phyloP scores from a whole-genome alignment of 2,329 filamentous ascomycete species.

The Ramichloridium luteum region DNA sequence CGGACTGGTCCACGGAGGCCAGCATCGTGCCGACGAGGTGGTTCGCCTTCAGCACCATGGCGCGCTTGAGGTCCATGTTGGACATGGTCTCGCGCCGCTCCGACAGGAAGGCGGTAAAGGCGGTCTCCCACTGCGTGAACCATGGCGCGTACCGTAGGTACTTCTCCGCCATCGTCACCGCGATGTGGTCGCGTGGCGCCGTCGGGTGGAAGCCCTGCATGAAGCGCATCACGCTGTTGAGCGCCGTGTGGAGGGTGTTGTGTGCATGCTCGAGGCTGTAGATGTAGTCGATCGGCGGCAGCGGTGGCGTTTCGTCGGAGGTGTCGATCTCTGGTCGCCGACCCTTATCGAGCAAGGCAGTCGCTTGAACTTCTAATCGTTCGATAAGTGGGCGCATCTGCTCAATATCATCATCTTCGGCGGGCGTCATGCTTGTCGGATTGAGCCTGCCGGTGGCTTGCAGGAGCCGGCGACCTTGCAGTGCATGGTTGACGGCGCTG shows the following conservation, averaged over 20 bases:
- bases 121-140: slow-evolving; percentile 21
- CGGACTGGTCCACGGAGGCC: slow-evolving; percentile 21
- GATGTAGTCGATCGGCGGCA: slow-evolving; percentile 18
- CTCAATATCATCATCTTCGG: slow-evolving; percentile 21
- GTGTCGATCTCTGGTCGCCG: slow-evolving; percentile 18
- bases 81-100: slow-evolving; percentile 16
- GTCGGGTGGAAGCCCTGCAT: slow-evolving; percentile 22
- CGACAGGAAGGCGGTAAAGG: slow-evolving; percentile 19
- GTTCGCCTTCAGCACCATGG: slow-evolving; percentile 26
- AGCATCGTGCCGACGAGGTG: slow-evolving; percentile 24
- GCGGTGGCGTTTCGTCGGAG: slow-evolving; percentile 15
- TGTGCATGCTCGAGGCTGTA: slow-evolving; percentile 24
- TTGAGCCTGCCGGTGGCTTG: slow-evolving; percentile 15
- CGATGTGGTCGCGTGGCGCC: slow-evolving; percentile 20
- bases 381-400: slow-evolving; percentile 23
- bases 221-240: slow-evolving; percentile 25
- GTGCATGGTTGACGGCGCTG: slow-evolving; percentile 23
- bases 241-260: slow-evolving; percentile 20
- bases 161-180: slow-evolving; percentile 21
- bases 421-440: slow-evolving; percentile 12
- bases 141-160: slow-evolving; percentile 21
- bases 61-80: slow-evolving; percentile 22
- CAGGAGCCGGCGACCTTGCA: slow-evolving; percentile 20
- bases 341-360: slow-evolving; percentile 21
- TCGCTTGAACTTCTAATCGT: slow-evolving; percentile 23